Evolutionary conservation across 1,284 basidiomycete genomes (phyloP).

Genomic region (Caloboletus firmus): DNA sequence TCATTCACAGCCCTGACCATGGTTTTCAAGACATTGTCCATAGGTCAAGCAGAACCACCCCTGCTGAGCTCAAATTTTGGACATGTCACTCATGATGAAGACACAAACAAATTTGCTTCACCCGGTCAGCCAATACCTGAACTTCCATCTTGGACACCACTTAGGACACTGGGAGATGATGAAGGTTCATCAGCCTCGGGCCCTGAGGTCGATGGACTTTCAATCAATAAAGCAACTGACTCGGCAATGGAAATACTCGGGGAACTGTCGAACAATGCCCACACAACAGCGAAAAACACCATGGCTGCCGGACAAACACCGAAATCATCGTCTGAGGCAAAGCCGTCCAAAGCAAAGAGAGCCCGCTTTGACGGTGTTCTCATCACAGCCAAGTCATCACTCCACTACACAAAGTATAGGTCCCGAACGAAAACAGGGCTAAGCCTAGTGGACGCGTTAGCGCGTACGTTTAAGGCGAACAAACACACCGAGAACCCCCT

Average conservation of each 20-base stretch:
- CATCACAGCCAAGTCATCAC: slow-evolving; percentile 15
- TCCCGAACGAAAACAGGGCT: background rate
- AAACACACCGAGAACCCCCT: slow-evolving; percentile 2
- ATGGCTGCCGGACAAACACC: background rate
- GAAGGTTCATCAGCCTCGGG: slow-evolving; percentile 4
- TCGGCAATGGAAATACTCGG: background rate
- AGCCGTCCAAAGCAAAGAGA: slow-evolving; percentile 11
- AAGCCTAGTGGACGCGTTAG: slow-evolving; percentile 29
- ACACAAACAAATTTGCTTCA: background rate
- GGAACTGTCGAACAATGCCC: background rate
- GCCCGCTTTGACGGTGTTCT: slow-evolving; percentile 24
- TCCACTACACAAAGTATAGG: background rate
- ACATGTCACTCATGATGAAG: background rate
- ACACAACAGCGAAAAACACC: background rate
- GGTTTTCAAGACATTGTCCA: slow-evolving; percentile 12
- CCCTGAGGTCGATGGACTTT: slow-evolving; percentile 10
- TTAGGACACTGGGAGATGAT: slow-evolving; percentile 4
- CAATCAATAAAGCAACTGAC: background rate
- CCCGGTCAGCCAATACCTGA: slow-evolving; percentile 11
- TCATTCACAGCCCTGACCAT: slow-evolving; percentile 5
- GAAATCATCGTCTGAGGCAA: background rate
- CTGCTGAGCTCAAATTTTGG: background rate
- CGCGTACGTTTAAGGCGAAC: slow-evolving; percentile 31
- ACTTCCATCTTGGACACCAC: slow-evolving; percentile 32
- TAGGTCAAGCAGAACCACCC: slow-evolving; percentile 2